Percentiles rank a stretch among this genome's conserved stretches.
Conservation (phyloP, 306 rosid genomes). For the Vachellia pachyceras region DNA sequence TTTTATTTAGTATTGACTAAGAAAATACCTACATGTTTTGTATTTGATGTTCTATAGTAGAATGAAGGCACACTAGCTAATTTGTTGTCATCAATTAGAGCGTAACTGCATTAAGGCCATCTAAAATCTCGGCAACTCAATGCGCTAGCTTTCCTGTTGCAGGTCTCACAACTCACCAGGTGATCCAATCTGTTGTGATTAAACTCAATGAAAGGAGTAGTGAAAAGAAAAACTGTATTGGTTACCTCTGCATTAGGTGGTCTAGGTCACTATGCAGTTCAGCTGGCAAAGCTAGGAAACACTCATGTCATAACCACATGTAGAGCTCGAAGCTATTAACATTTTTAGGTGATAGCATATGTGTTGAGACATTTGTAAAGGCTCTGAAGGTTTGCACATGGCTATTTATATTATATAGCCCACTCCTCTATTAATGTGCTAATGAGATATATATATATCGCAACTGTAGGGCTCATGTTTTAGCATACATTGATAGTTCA, state of each 20-base stretch:
- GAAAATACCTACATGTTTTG: not conserved
- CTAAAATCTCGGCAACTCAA: conserved; percentile 37
- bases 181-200: conserved; percentile 53
- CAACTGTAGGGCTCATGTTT: no score
- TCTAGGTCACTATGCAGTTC: conserved; percentile 84
- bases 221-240: conserved; percentile 53
- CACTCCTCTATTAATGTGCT: no score
- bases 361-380: no score
- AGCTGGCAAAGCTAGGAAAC: conserved; percentile 83
- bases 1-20: not conserved
- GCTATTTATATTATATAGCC: no score
- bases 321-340: conserved; percentile 66
- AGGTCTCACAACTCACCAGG: conserved; percentile 68
- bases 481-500: no score
- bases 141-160: conserved; percentile 73
- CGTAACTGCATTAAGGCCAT: conserved; percentile 54
- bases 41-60: conserved; percentile 40
- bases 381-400: no score
- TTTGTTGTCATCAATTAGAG: conserved; percentile 57
- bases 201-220: conserved; percentile 65
- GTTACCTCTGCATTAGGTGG: conserved; percentile 93
- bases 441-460: no score
- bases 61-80: conserved; percentile 78
- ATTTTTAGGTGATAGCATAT: no score
- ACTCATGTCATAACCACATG: conserved; percentile 84